Evolutionary conservation across 495 filamentous ascomycete species (phyloP).

Genomic region (Penicillium maclennaniae): DNA sequence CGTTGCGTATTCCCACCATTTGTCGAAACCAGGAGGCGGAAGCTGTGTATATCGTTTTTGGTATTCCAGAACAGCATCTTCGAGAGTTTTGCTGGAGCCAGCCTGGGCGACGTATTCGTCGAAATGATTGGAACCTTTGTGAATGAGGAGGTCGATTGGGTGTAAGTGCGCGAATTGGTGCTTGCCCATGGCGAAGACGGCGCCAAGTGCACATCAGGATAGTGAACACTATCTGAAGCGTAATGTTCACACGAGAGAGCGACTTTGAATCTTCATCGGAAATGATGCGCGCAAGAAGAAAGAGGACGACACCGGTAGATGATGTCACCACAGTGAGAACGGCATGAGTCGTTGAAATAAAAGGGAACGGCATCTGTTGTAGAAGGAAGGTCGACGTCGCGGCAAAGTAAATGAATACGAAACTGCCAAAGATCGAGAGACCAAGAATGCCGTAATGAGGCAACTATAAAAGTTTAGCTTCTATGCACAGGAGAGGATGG

Average conservation of each 20-base stretch:
- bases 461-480: conserved; percentile 32
- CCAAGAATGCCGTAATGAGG: conserved; percentile 33
- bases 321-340: conserved; percentile 15
- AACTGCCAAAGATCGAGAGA: conserved; percentile 32
- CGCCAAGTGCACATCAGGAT: conserved; percentile 24
- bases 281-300: conserved; percentile 26
- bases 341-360: conserved; percentile 21
- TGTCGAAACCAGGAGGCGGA: conserved; percentile 50
- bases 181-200: conserved; percentile 30
- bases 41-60: conserved; percentile 41
- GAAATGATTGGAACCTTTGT: conserved; percentile 36
- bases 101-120: conserved; percentile 35
- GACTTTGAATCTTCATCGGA: conserved; percentile 31
- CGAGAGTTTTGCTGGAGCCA: conserved; percentile 33
- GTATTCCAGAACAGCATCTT: conserved; percentile 40
- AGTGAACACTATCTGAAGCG: conserved; percentile 26
- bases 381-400: conserved; percentile 23
- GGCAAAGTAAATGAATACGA: conserved; percentile 30
- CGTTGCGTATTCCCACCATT: conserved; percentile 71
- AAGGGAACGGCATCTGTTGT: conserved; percentile 34
- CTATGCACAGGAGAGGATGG: background rate
- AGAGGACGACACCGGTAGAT: conserved; percentile 24
- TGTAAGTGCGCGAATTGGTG: conserved; percentile 29
- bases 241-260: conserved; percentile 28
- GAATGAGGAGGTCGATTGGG: conserved; percentile 49